A percentile compares a stretch with the other conserved stretches of the same genome.
phyloP scores from a whole-genome alignment of 768 basidiomycete genomes.

The Mycena kentingensis region DNA sequence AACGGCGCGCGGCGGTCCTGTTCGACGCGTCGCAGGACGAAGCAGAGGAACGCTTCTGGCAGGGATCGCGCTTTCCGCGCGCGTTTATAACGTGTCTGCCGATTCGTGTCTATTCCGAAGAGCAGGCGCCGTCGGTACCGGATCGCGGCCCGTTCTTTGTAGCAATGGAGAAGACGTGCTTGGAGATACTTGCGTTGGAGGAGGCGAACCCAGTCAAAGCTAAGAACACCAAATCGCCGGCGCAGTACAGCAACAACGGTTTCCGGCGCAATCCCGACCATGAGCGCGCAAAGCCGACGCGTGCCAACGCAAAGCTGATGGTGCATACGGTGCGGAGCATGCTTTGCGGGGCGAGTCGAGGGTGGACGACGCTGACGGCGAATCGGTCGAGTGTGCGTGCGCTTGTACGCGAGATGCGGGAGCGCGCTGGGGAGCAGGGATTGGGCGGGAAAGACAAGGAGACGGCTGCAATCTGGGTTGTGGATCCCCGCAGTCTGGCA shows the following conservation, averaged over 20 bases:
- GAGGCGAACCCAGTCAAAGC: conserved; percentile 11
- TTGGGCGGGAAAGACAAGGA: conserved; percentile 15
- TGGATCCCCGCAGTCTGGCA: conserved; percentile 79
- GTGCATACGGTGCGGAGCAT: conserved; percentile 78
- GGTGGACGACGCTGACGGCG: conserved; percentile 88
- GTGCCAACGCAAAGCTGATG: conserved; percentile 62
- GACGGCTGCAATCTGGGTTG: conserved; percentile 64
- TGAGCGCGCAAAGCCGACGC: conserved; percentile 54
- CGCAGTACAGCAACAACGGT: conserved; percentile 17
- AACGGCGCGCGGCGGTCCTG: conserved; percentile 60
- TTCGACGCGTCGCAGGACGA: conserved; percentile 40
- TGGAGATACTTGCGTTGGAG: conserved; percentile 53
- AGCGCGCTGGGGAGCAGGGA: conserved; percentile 35
- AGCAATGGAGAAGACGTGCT: conserved; percentile 54
- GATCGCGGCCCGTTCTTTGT: conserved; percentile 43
- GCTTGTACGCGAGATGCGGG: conserved; percentile 66
- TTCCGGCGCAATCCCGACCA: conserved; percentile 39
- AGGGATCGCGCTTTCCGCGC: conserved; percentile 55
- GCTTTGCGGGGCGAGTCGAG: conserved; percentile 63
- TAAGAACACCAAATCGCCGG: neutral
- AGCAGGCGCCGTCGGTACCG: conserved; percentile 21
- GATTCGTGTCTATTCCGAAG: conserved; percentile 49
- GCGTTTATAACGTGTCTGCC: conserved; percentile 61
- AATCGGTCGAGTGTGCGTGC: conserved; percentile 78
- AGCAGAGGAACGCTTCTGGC: conserved; percentile 59